Conservation (phyloP, 371 early-diverging fungal genomes). For the Mortierella sp. region DNA sequence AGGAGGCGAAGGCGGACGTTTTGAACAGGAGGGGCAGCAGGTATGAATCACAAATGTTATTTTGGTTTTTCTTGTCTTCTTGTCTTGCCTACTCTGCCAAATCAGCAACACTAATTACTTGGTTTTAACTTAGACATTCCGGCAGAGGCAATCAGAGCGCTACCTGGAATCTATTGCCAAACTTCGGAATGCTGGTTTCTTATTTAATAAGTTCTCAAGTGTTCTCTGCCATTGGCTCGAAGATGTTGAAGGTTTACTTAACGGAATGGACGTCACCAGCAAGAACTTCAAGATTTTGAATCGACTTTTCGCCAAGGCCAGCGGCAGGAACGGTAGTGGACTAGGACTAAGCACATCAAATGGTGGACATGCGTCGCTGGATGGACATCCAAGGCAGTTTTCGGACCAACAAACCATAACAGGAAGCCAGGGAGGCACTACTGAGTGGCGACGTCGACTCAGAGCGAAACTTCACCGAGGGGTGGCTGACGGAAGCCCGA, state of each 20-base stretch:
- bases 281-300: conserved; percentile 32
- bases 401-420: neutral
- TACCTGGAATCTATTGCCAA: conserved; percentile 42
- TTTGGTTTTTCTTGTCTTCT: neutral
- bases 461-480: conserved; percentile 24
- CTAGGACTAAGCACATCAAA: conserved; percentile 12
- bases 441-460: conserved; percentile 39
- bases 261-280: conserved; percentile 29
- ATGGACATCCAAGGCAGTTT: conserved; percentile 11
- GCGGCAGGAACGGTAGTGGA: conserved; percentile 26
- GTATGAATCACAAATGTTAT: conserved; percentile 6
- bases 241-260: conserved; percentile 34
- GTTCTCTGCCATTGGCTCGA: conserved; percentile 44
- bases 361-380: neutral
- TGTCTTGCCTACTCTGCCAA: no score
- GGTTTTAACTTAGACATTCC: conserved; percentile 19
- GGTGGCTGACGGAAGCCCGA: neutral
- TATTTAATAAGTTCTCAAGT: conserved; percentile 27
- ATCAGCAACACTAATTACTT: neutral
- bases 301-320: conserved; percentile 41
- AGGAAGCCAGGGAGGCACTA: neutral
- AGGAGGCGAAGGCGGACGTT: conserved; percentile 3
- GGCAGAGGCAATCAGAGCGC: conserved; percentile 33
- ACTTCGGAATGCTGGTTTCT: conserved; percentile 40
- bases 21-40: conserved; percentile 16